Percentiles rank a stretch among this genome's conserved stretches.
Conservation (phyloP, 139 green algal genomes). For the Coelastrella sp. region DNA sequence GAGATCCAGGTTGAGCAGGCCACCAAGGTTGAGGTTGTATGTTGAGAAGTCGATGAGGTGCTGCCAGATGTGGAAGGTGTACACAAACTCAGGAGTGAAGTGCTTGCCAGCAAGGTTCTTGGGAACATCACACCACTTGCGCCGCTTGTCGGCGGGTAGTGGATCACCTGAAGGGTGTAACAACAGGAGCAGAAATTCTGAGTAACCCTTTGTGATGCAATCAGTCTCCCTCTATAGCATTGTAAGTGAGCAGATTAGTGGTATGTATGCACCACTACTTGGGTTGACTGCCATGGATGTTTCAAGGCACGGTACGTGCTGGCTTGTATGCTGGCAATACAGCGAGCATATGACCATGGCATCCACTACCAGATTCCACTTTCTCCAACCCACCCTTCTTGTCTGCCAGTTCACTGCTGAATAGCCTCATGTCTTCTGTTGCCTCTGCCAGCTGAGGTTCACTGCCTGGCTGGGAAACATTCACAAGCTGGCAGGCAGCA, state of each 20-base stretch:
- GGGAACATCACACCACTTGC: constrained; percentile 50
- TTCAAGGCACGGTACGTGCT: too few species aligned
- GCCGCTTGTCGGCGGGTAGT: constrained; percentile 37
- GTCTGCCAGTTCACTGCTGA: constrained; percentile 23
- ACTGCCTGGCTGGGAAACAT: constrained; percentile 12
- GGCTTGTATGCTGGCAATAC: too few species aligned
- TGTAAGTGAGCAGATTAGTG: too few species aligned
- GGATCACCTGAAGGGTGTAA: background rate
- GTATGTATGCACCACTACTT: too few species aligned
- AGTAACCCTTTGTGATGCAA: too few species aligned
- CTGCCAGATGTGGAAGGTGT: constrained; percentile 56
- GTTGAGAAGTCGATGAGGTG: constrained; percentile 53
- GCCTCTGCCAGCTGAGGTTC: constrained; percentile 7
- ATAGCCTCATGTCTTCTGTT: constrained; percentile 48
- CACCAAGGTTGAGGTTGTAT: constrained; percentile 47
- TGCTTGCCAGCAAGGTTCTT: constrained; percentile 37
- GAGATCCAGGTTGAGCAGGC: constrained; percentile 46
- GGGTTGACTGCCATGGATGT: too few species aligned
- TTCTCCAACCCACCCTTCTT: constrained; percentile 43
- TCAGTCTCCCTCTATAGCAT: too few species aligned
- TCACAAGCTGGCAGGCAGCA: constrained; percentile 47
- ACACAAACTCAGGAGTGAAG: constrained; percentile 39
- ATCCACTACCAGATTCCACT: too few species aligned
- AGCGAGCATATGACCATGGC: too few species aligned
- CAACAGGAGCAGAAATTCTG: background rate